A percentile compares a stretch with the other conserved stretches of the same genome.
phyloP scores from a whole-genome alignment of 306 rosid genomes.

The Comarum palustre region DNA sequence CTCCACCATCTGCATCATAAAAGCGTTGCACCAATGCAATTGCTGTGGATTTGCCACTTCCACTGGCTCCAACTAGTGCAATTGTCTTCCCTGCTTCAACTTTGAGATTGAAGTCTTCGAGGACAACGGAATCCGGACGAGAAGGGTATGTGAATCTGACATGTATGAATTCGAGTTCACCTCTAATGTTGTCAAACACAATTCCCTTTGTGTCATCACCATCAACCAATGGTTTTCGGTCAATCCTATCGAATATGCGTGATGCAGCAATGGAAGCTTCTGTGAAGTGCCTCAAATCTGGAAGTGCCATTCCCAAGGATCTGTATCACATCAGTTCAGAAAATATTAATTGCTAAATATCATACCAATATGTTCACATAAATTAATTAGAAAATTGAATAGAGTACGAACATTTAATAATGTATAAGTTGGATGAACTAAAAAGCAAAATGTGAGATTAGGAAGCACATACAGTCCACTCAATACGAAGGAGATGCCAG shows the following conservation, averaged over 20 bases:
- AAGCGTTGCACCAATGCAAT: constrained; percentile 79
- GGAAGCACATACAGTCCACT: constrained; percentile 71
- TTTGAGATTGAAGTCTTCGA: constrained; percentile 62
- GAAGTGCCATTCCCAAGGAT: constrained; percentile 89
- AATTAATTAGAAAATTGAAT: background rate
- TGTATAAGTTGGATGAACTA: background rate
- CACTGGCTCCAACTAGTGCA: constrained; percentile 93
- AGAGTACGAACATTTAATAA: background rate
- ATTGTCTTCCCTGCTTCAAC: constrained; percentile 81
- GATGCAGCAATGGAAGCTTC: constrained; percentile 80
- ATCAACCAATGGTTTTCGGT: constrained; percentile 63
- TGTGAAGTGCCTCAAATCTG: constrained; percentile 85
- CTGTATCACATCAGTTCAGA: constrained; percentile 37
- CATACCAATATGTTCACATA: background rate
- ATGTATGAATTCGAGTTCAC: constrained; percentile 57
- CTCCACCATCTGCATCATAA: constrained; percentile 72
- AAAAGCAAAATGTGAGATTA: background rate
- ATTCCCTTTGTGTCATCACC: constrained; percentile 61
- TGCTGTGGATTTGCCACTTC: constrained; percentile 92
- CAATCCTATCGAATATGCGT: constrained; percentile 61
- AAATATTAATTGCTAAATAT: background rate
- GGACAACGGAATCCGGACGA: constrained; percentile 61
- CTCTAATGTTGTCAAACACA: constrained; percentile 46
- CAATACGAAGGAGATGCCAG: constrained; percentile 77
- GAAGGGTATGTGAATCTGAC: constrained; percentile 82